Conservation (phyloP, 2,329 filamentous ascomycete genomes). For the Didymella exigua region DNA sequence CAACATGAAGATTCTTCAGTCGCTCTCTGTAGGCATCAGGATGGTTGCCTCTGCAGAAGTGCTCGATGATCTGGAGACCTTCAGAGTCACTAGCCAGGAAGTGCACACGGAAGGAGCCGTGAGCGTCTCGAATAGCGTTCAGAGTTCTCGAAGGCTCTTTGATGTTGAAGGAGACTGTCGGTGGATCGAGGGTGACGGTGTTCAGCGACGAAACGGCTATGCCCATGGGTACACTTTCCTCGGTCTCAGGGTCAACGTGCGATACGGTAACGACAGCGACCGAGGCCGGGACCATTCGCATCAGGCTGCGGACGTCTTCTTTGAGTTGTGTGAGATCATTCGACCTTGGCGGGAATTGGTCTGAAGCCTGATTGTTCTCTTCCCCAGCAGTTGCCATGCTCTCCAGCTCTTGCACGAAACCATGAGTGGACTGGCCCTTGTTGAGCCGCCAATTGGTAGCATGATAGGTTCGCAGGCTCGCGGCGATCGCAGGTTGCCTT, state of each 20-base stretch:
- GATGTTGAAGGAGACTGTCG: constrained; percentile 68
- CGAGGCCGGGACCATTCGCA: constrained; percentile 62
- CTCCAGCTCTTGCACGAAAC: background rate
- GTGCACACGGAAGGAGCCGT: constrained; percentile 56
- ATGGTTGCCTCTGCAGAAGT: constrained; percentile 40
- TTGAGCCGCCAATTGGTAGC: background rate
- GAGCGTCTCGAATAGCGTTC: constrained; percentile 55
- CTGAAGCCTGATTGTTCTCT: background rate
- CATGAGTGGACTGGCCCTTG: background rate
- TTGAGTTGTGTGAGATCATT: constrained; percentile 6
- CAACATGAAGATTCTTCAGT: constrained; percentile 6
- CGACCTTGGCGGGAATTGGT: background rate
- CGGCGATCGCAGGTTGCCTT: background rate
- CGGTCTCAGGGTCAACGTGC: constrained; percentile 19
- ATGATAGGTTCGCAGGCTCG: constrained; percentile 3
- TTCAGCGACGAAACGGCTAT: constrained; percentile 68
- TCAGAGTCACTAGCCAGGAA: constrained; percentile 48
- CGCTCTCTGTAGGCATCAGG: constrained; percentile 29
- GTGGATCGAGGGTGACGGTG: constrained; percentile 62
- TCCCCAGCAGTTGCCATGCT: background rate
- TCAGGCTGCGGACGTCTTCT: constrained; percentile 44
- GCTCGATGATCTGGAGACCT: constrained; percentile 39
- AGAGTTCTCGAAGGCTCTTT: constrained; percentile 62
- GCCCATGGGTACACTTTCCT: constrained; percentile 32
- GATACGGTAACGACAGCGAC: constrained; percentile 61